phyloP scores from a whole-genome alignment of 805 yeast genomes.

The Vanderwaltozyma tropicalis region DNA sequence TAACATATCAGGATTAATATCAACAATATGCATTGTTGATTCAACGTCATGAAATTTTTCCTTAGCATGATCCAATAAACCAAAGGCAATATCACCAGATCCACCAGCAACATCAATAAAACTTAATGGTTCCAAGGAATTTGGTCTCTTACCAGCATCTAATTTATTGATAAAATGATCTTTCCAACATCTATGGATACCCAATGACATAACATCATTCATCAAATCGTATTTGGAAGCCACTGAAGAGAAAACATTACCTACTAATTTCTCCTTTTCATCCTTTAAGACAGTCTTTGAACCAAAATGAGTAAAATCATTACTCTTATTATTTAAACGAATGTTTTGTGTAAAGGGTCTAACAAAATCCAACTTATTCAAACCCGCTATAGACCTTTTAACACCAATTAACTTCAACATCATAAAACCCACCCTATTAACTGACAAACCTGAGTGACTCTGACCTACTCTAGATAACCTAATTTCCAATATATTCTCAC shows the following conservation, averaged over 20 bases:
- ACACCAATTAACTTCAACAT: neutral
- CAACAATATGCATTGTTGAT: slow-evolving; percentile 82
- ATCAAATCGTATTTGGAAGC: slow-evolving; percentile 90
- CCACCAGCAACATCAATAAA: slow-evolving; percentile 98
- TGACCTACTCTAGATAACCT: too few relatives aligned
- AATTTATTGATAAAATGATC: slow-evolving; percentile 75
- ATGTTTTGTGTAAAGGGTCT: slow-evolving; percentile 4
- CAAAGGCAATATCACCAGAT: slow-evolving; percentile 96
- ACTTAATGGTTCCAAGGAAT: slow-evolving; percentile 61
- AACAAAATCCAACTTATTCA: neutral
- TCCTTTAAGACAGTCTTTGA: slow-evolving; percentile 68
- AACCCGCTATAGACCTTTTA: neutral
- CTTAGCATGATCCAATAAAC: slow-evolving; percentile 85
- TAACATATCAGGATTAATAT: slow-evolving; percentile 93
- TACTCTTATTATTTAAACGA: neutral
- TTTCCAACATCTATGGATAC: slow-evolving; percentile 93
- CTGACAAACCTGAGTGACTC: neutral
- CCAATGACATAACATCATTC: slow-evolving; percentile 97
- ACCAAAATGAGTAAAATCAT: slow-evolving; percentile 72
- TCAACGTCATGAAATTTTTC: slow-evolving; percentile 60
- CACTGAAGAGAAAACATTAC: slow-evolving; percentile 85
- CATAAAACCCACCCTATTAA: neutral
- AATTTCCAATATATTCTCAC: too few relatives aligned
- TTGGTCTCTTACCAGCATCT: slow-evolving; percentile 91
- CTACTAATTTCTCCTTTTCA: slow-evolving; percentile 74